Evolutionary conservation across 23 red algal species (phyloP).

Genomic region (Chondrus crispus): DNA sequence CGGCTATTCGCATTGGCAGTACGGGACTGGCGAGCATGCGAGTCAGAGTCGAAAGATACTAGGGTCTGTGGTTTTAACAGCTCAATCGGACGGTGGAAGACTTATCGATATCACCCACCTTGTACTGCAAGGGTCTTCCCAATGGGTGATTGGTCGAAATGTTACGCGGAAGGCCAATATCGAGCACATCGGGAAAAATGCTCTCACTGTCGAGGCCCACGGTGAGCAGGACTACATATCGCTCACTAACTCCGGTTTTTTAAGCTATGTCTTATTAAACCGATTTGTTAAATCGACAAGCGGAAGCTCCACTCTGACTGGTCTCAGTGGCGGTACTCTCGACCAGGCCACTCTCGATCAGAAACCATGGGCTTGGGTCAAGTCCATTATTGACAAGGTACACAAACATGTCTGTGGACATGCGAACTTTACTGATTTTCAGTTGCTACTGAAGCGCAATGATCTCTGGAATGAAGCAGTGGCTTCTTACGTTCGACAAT

Average conservation of each 20-base stretch:
- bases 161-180: background rate
- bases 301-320: background rate
- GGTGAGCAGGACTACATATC: background rate
- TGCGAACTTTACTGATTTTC: constrained; percentile 1
- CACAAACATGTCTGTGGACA: constrained; percentile 7
- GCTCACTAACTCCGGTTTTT: background rate
- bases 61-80: background rate
- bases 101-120: background rate
- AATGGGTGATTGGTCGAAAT: constrained; percentile 21
- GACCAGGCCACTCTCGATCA: background rate
- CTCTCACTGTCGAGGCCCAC: background rate
- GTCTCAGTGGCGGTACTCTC: background rate
- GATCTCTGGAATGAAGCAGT: background rate
- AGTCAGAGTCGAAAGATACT: background rate
- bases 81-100: background rate
- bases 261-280: background rate
- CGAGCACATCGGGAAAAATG: background rate
- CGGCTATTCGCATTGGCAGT: background rate
- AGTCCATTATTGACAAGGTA: background rate
- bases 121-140: constrained; percentile 2
- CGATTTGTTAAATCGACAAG: background rate
- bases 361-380: background rate
- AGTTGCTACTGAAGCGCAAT: background rate
- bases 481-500: background rate
- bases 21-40: background rate